Evolutionary conservation across 2,329 filamentous ascomycete genomes (phyloP), one percentile per base, ranked within the genome.

Genomic region (Proliferodiscus dingleyae): DNA sequence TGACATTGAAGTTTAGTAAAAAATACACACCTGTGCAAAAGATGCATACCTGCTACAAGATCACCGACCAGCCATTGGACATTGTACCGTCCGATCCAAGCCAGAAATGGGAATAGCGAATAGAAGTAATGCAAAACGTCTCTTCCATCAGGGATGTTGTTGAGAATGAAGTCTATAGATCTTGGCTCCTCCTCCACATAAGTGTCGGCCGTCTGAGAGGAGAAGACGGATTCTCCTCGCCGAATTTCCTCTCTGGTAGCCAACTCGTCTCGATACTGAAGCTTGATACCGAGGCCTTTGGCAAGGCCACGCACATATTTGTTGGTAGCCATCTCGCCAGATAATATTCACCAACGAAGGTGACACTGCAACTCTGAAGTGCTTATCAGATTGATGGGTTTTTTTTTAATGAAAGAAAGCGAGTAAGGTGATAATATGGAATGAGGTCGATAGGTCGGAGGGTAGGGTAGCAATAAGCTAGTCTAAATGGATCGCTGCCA

Each of bases 41-140:
- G 21, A 24, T 33, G 65, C 78, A 62, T 63, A 86, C 87, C 91
- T 48, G 93, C 91, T 46, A 97, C 83, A 37, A 97, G 67, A 68
- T 98, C 93, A 59, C 93, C 93, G 13, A 81, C 66, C 5, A 96
- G 68, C 93, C 93, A 98, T 70, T 89, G 83, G 3, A 83, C 9
- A 63, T 98, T 98, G 71, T 98, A 98, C 56, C 83, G 80, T 9
- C 71, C 68, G 46, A 97, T 91, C 93, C 93, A 98, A n/a, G 80
- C 74, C 4, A 86, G 64, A 62, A 96, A 97, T 0, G 93, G 93
- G 56, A 98, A 95, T 1, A 97, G 70, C 11, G 78, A 85, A 54
- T 72, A 69, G 47, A 82, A 45, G 61, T 96, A 98, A 2, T 69
- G 57, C 4, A 65, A 39, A 3, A 83, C 43, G 28, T 85, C 75